Percentiles rank a stretch among this genome's conserved stretches.
Conservation (phyloP, 176 grass and related monocot species). For the Leersia perrieri region DNA sequence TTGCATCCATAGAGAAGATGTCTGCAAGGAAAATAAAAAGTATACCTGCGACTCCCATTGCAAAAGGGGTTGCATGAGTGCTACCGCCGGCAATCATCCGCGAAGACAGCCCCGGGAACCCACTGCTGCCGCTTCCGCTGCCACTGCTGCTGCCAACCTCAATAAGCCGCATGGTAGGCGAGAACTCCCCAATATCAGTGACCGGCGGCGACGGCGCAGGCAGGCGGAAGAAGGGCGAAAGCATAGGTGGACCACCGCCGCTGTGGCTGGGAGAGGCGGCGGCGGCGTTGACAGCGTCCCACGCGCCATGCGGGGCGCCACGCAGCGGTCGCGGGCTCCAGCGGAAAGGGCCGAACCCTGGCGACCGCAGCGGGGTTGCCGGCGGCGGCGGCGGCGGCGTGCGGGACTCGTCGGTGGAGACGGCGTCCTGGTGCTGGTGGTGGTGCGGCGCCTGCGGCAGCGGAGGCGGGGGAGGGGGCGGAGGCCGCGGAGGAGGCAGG, state of each 20-base stretch:
- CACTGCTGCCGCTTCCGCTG: neutral
- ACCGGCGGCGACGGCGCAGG: neutral
- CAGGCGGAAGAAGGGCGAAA: slow-evolving; percentile 53
- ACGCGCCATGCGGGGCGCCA: slow-evolving; percentile 1
- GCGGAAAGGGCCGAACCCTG: slow-evolving; percentile 36
- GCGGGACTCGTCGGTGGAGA: slow-evolving; percentile 40
- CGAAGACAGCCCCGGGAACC: neutral
- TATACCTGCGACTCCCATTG: slow-evolving; percentile 32
- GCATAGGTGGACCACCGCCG: neutral
- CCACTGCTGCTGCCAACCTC: neutral
- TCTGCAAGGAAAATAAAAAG: neutral
- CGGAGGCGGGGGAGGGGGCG: neutral
- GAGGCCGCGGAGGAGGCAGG: neutral
- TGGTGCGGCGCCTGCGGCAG: neutral
- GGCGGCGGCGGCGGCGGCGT: slow-evolving; percentile 18
- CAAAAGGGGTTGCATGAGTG: neutral
- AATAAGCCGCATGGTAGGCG: slow-evolving; percentile 18
- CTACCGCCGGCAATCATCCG: neutral
- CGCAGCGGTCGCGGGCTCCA: slow-evolving; percentile 30
- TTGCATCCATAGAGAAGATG: neutral
- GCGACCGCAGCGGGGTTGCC: neutral
- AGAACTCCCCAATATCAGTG: neutral
- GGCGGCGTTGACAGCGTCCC: neutral
- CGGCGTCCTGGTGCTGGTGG: slow-evolving; percentile 20
- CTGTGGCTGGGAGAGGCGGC: neutral